Percentiles rank a stretch among this genome's conserved stretches.
Evolutionary conservation across 305 asterid species (phyloP).

Genomic region (Fraxinus nigra): DNA sequence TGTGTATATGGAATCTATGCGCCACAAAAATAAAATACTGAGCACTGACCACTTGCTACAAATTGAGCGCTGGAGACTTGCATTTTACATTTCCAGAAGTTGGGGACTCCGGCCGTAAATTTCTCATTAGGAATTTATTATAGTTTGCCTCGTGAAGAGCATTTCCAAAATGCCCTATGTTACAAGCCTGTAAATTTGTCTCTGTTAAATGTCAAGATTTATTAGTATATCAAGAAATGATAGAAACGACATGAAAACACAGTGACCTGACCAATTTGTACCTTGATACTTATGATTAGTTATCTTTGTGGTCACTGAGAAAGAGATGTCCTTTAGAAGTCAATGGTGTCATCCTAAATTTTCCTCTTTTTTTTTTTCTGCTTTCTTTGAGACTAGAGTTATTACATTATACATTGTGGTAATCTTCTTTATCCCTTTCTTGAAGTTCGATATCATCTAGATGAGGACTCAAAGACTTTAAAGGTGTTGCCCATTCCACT

Average conservation of each 20-base stretch:
- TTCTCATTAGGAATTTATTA: neutral
- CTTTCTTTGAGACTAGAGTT: slow-evolving; percentile 7
- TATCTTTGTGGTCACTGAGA: slow-evolving; percentile 9
- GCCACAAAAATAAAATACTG: neutral
- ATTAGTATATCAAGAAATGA: neutral
- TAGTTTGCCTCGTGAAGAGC: neutral
- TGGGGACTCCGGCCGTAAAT: neutral
- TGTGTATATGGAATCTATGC: no score
- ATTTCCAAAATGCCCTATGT: neutral
- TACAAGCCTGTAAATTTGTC: neutral
- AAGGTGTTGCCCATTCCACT: slow-evolving; percentile 94
- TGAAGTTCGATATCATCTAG: slow-evolving; percentile 93
- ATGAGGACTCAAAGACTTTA: slow-evolving; percentile 94
- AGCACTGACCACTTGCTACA: neutral
- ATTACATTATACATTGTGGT: slow-evolving; percentile 18
- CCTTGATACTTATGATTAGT: neutral
- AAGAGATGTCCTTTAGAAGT: slow-evolving; percentile 3
- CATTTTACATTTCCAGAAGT: neutral
- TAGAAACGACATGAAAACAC: neutral
- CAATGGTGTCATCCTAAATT: neutral
- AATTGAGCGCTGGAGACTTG: neutral
- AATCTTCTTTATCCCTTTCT: slow-evolving; percentile 25
- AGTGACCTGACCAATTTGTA: neutral
- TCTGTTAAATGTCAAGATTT: slow-evolving; percentile 5
- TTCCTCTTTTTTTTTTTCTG: slow-evolving; percentile 6